These are phyloP conservation scores for Solanum neorickii DNA, from an alignment of 257 asterid genomes.

Conservation along the genomic window DNA sequence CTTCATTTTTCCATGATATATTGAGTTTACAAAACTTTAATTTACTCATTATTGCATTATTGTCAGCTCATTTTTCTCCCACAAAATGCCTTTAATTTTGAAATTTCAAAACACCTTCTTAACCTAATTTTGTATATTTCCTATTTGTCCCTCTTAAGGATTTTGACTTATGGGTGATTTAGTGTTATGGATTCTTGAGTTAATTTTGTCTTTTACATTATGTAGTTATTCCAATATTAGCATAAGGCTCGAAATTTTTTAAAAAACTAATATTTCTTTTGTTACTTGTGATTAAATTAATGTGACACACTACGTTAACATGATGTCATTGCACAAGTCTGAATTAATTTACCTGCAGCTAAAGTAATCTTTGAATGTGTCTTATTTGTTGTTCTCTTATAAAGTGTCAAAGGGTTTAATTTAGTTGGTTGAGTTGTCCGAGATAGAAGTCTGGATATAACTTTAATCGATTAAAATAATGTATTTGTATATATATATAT, in stretches of 20 bases:
- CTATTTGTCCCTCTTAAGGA: not conserved
- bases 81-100: not conserved
- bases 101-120: conserved; percentile 15
- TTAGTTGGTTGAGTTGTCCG: not conserved
- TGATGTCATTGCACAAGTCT: not conserved
- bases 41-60: not conserved
- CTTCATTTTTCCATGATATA: conserved; percentile 16
- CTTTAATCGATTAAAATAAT: too few species aligned
- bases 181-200: conserved; percentile 18
- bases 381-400: not conserved
- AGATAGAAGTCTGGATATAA: too few species aligned
- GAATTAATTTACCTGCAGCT: not conserved
- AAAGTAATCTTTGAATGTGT: not conserved
- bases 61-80: conserved; percentile 3
- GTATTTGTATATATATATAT: not conserved
- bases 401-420: not conserved
- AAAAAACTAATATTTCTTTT: not conserved
- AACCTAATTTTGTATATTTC: conserved; percentile 2
- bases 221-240: conserved; percentile 25
- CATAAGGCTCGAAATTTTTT: not conserved
- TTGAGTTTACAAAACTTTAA: not conserved
- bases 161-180: conserved; percentile 13
- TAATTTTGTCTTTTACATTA: conserved; percentile 25
- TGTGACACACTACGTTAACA: not conserved
- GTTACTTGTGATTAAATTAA: not conserved